Evolutionary conservation across 768 basidiomycete species (phyloP).

Genomic region (Leccinum pellstonianum): DNA sequence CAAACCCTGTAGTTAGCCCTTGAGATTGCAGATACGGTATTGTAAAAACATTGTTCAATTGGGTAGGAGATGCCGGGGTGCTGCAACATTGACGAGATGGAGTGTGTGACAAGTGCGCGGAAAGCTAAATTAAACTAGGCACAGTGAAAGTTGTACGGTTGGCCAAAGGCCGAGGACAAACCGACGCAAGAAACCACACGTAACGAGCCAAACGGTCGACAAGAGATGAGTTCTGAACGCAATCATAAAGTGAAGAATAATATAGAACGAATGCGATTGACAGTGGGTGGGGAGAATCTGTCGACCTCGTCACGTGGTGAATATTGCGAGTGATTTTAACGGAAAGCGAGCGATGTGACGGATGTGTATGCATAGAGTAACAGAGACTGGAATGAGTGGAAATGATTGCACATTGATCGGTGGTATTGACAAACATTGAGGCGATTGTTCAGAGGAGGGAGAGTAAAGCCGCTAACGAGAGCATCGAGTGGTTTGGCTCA

Average conservation of each 20-base stretch:
- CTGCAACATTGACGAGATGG: slow-evolving; percentile 46
- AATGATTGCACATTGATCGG: slow-evolving; percentile 38
- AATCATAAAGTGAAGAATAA: slow-evolving; percentile 85
- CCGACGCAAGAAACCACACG: slow-evolving; percentile 35
- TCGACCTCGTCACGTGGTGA: slow-evolving; percentile 52
- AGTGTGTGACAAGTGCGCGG: slow-evolving; percentile 30
- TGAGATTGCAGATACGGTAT: slow-evolving; percentile 32
- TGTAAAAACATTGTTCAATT: slow-evolving; percentile 41
- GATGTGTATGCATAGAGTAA: slow-evolving; percentile 58
- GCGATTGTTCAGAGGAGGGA: slow-evolving; percentile 12
- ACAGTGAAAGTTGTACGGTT: slow-evolving; percentile 31
- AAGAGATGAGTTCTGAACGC: slow-evolving; percentile 37
- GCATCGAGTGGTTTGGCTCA: slow-evolving; percentile 23
- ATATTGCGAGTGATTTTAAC: slow-evolving; percentile 44
- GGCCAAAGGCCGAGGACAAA: slow-evolving; percentile 25
- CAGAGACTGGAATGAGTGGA: slow-evolving; percentile 41
- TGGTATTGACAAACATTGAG: slow-evolving; percentile 16
- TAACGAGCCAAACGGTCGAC: slow-evolving; percentile 37
- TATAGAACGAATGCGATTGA: slow-evolving; percentile 60
- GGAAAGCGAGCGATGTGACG: slow-evolving; percentile 46
- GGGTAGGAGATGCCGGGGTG: slow-evolving; percentile 39
- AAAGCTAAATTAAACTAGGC: slow-evolving; percentile 34
- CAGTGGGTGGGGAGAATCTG: slow-evolving; percentile 46
- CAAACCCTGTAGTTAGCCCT: slow-evolving; percentile 32
- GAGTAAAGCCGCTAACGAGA: slow-evolving; percentile 12